These are phyloP conservation scores for Aphanomyces invadans DNA, from an alignment of 352 stramenopile genomes.

Conservation along the genomic window DNA sequence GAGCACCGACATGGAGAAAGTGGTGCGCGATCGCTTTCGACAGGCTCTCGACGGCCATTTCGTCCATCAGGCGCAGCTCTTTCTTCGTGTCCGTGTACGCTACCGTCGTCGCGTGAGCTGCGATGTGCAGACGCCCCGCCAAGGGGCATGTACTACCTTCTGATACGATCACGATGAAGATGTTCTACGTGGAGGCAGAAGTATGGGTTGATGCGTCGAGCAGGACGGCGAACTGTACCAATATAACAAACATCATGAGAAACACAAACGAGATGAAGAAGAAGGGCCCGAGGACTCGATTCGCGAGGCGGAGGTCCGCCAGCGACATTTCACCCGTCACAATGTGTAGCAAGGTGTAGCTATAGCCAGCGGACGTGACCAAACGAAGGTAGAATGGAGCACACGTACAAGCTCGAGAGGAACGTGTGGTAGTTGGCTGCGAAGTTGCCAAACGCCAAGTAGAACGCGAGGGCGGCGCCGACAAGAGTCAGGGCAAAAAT, in stretches of 20 bases:
- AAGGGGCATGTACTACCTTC: not conserved
- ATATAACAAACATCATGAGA: constrained; percentile 25
- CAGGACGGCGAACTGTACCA: not conserved
- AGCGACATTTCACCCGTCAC: constrained; percentile 21
- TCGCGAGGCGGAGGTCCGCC: constrained; percentile 10
- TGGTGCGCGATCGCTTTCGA: constrained; percentile 14
- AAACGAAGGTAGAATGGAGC: no score
- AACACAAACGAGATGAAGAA: constrained; percentile 23
- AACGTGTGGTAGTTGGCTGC: constrained; percentile 18
- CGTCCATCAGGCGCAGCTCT: constrained; percentile 1
- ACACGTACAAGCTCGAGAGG: constrained; percentile 16
- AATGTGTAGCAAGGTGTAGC: constrained; percentile 23
- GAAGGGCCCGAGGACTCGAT: constrained; percentile 11
- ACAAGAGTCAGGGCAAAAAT: constrained; percentile 16
- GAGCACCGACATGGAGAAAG: constrained; percentile 1
- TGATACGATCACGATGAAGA: constrained; percentile 24
- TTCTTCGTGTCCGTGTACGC: constrained; percentile 24
- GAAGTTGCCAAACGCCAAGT: constrained; percentile 23
- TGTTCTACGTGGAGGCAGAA: constrained; percentile 13
- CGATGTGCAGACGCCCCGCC: no score
- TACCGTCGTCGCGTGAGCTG: no score
- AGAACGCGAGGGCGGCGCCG: constrained; percentile 10
- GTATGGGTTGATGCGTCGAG: not conserved
- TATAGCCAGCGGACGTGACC: not conserved
- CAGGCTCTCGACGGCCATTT: constrained; percentile 8